phyloP scores from a whole-genome alignment of 345 rosid genomes.

The Erodium maritimum region DNA sequence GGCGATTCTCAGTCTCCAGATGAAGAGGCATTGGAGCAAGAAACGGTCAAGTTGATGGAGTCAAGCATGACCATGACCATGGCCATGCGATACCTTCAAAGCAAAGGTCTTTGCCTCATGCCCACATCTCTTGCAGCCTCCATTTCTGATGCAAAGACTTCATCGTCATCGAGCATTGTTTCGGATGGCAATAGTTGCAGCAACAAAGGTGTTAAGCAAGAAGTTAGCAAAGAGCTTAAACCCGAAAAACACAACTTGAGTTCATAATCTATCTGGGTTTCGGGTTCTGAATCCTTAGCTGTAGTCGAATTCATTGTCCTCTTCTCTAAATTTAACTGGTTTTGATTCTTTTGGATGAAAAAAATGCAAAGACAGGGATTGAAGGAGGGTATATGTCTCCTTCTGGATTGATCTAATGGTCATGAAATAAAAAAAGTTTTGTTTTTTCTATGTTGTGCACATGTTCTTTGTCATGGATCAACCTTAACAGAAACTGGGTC shows the following conservation, averaged over 20 bases:
- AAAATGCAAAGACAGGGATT: no score
- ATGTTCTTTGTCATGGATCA: no score
- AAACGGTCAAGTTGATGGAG: conserved; percentile 48
- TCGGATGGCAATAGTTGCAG: conserved; percentile 11
- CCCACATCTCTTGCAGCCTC: conserved; percentile 38
- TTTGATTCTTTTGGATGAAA: no score
- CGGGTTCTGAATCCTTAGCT: neutral
- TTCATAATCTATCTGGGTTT: neutral
- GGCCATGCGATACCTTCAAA: conserved; percentile 49
- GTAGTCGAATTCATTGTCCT: no score
- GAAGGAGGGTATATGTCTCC: no score
- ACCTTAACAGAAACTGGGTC: no score
- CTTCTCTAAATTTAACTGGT: no score
- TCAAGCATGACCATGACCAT: conserved; percentile 37
- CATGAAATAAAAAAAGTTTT: no score
- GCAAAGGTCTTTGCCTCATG: conserved; percentile 50
- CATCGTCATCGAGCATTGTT: conserved; percentile 8
- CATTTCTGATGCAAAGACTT: conserved; percentile 18
- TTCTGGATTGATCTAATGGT: no score
- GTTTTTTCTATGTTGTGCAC: no score
- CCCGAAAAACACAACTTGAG: neutral
- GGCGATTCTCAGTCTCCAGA: conserved; percentile 24
- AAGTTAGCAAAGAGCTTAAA: neutral
- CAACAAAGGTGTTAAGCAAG: conserved; percentile 9
- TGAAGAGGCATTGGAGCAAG: conserved; percentile 35